These are phyloP conservation scores for Prunus dulcis DNA, from an alignment of 306 rosid species.

Conservation along the genomic window DNA sequence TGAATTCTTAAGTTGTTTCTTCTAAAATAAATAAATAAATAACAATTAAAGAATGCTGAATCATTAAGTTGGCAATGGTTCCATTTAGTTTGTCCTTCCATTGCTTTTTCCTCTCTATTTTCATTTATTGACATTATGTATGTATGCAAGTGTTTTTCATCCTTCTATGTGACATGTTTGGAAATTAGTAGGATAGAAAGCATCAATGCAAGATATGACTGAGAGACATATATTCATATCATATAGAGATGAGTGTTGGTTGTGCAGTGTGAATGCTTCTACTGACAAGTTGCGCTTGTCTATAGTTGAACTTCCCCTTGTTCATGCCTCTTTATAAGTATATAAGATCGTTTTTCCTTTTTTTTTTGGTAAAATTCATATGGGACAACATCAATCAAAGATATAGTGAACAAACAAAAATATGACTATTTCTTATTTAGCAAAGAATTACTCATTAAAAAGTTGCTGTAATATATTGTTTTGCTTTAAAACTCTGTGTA, in stretches of 20 bases:
- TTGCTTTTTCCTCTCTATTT: neutral
- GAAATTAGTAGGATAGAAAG: neutral
- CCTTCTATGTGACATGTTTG: constrained; percentile 13
- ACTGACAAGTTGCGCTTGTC: neutral
- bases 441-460: too few species aligned
- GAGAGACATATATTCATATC: neutral
- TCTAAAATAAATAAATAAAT: too few species aligned
- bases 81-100: neutral
- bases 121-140: constrained; percentile 5
- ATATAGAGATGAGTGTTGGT: neutral
- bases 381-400: too few species aligned
- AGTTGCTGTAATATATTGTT: too few species aligned
- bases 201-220: neutral
- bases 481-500: too few species aligned
- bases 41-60: too few species aligned
- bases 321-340: neutral
- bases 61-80: too few species aligned
- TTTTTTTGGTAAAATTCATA: too few species aligned
- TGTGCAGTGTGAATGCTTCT: neutral
- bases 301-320: neutral
- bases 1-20: neutral
- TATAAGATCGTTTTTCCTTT: too few species aligned
- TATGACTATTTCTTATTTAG: too few species aligned
- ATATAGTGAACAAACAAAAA: too few species aligned
- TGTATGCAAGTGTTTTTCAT: constrained; percentile 6